These are phyloP conservation scores for Albophoma yamanashiensis DNA, from an alignment of 2,329 filamentous ascomycete genomes.

Conservation along the genomic window DNA sequence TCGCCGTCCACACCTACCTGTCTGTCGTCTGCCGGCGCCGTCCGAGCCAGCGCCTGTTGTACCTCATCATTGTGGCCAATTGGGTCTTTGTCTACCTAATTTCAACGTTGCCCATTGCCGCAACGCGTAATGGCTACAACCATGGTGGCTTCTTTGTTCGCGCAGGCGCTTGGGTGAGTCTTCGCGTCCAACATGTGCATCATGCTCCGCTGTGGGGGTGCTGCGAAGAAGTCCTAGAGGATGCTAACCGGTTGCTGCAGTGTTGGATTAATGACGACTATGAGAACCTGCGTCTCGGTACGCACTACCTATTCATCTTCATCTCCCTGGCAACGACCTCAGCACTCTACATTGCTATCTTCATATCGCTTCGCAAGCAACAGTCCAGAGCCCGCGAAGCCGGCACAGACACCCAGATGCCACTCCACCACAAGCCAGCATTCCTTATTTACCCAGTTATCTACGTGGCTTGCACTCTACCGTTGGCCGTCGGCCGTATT, in stretches of 20 bases:
- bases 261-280: constrained; percentile 53
- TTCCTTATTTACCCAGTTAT: constrained; percentile 60
- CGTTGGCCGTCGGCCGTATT: constrained; percentile 54
- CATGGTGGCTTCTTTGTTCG: constrained; percentile 47
- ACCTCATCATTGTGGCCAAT: constrained; percentile 30
- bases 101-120: constrained; percentile 37
- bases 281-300: constrained; percentile 42
- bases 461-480: constrained; percentile 58
- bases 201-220: background rate
- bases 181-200: background rate
- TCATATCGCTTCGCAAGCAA: constrained; percentile 24
- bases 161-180: constrained; percentile 49
- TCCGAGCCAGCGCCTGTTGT: constrained; percentile 39
- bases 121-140: constrained; percentile 28
- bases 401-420: constrained; percentile 2
- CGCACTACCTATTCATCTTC: constrained; percentile 58
- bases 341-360: constrained; percentile 29
- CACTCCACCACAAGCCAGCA: constrained; percentile 30
- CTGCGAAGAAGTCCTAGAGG: background rate
- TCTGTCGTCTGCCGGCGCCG: constrained; percentile 47
- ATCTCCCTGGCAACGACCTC: constrained; percentile 25
- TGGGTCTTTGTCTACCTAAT: constrained; percentile 53
- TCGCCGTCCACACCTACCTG: constrained; percentile 57
- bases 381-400: background rate
- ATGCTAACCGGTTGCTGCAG: constrained; percentile 16